Percentiles rank a stretch among this genome's conserved stretches.
These are phyloP conservation scores for Spinacia oleracea DNA, from an alignment of 179 eudicot genomes.

Conservation along the genomic window DNA sequence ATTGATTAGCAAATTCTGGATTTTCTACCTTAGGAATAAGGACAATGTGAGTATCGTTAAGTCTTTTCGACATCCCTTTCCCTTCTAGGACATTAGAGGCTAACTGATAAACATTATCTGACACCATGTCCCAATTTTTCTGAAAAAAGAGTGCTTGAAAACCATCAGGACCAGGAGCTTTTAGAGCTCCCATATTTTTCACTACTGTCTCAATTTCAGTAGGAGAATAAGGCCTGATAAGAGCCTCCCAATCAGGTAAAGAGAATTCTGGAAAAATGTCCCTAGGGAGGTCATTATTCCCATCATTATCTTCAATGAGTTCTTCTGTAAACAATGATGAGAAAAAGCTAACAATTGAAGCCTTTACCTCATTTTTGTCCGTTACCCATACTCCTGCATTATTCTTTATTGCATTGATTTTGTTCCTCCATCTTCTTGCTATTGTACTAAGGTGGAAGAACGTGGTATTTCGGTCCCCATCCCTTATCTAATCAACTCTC, in stretches of 20 bases:
- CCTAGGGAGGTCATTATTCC: background rate
- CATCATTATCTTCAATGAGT: no score
- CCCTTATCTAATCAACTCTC: background rate
- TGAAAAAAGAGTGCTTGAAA: conserved; percentile 16
- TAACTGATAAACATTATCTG: background rate
- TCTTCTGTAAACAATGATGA: no score
- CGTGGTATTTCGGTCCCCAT: background rate
- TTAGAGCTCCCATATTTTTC: background rate
- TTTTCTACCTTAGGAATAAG: background rate
- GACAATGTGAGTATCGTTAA: background rate
- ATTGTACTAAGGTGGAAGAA: background rate
- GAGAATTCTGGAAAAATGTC: background rate
- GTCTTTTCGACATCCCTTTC: background rate
- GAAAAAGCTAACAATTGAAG: no score
- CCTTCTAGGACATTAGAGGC: background rate
- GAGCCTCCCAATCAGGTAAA: background rate
- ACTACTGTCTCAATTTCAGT: background rate
- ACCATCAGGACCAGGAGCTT: conserved; percentile 7
- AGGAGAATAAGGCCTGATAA: background rate
- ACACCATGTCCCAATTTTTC: background rate
- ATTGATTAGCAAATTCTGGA: background rate
- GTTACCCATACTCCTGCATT: no score
- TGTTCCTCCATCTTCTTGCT: background rate
- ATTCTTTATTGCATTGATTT: background rate
- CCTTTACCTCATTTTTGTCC: no score